Evolutionary conservation across 2,329 filamentous ascomycete species (phyloP), one percentile per base, ranked within the genome.

Genomic region (Trichoderma atroviride): DNA sequence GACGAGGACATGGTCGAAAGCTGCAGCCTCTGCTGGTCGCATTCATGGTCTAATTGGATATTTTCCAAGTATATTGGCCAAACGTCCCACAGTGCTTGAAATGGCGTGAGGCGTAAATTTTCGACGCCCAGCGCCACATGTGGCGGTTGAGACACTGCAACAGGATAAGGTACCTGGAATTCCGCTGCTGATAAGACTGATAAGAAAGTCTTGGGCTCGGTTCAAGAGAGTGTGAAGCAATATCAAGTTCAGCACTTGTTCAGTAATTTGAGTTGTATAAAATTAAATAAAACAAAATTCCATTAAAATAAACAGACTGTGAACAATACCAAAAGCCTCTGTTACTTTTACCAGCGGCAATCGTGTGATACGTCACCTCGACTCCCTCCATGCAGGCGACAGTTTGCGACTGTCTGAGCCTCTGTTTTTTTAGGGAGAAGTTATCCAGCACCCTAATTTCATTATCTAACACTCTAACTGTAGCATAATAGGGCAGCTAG

Each of bases 1-100:
- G 62, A 31, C 52, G 69, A 57, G 56, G 69, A 62, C 71, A 72
- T 72, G n/a, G 40, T 66, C 37, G 58, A 61, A 27, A 53, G 53
- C 19, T 19, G 56, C 55, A 60, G 33, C n/a, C 3, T 52, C 58
- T 35, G 16, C 27, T 6, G 50, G 14, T 27, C 35, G 43, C 33
- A 57, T 37, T 60, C 55, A 60, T 55, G 47, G n/a, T 56, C 47
- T 37, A n/a, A 7, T 22, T 24, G 43, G 3, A 37, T 52, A 37
- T 52, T 35, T 63, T 29, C 29, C 22, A 50, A 29, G 43, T n/a
- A 33, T 50, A 50, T 50, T 2, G 6, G 16, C n/a, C 29, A 50
- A 58, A 24, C 37, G 27, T 43, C 19, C 31, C 22, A 59, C 33
- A 50, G 47, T 24, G 63, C 35, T n/a, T n/a, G 40, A 5, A 4